Evolutionary conservation across 2,329 filamentous ascomycete species (phyloP).

Genomic region (Cladophialophora exuberans): DNA sequence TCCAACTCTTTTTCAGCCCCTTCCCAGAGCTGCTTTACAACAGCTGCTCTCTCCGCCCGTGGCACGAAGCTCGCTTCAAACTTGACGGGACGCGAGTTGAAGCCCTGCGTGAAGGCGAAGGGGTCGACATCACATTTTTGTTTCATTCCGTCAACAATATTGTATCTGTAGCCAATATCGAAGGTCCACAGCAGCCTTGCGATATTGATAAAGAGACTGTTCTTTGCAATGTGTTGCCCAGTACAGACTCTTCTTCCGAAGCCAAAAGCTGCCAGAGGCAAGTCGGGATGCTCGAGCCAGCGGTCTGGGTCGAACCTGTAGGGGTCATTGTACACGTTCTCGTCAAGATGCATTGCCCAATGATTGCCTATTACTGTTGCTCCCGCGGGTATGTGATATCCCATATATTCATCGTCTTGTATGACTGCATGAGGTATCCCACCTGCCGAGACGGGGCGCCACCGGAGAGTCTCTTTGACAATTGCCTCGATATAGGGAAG

Average conservation of each 20-base stretch:
- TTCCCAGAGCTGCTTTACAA: neutral
- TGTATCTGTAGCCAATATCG: slow-evolving; percentile 24
- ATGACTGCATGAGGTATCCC: slow-evolving; percentile 42
- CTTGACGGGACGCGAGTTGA: slow-evolving; percentile 25
- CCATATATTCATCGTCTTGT: slow-evolving; percentile 54
- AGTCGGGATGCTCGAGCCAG: slow-evolving; percentile 39
- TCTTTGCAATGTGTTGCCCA: slow-evolving; percentile 38
- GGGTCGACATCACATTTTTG: slow-evolving; percentile 47
- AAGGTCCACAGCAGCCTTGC: slow-evolving; percentile 48
- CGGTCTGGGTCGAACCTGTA: slow-evolving; percentile 44
- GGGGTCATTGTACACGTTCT: slow-evolving; percentile 44
- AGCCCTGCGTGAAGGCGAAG: slow-evolving; percentile 37
- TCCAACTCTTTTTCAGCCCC: slow-evolving; percentile 1
- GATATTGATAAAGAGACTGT: slow-evolving; percentile 56
- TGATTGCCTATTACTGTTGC: slow-evolving; percentile 51
- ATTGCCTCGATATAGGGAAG: slow-evolving; percentile 41
- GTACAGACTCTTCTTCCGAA: slow-evolving; percentile 57
- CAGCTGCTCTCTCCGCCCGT: neutral
- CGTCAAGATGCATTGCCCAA: slow-evolving; percentile 50
- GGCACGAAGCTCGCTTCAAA: slow-evolving; percentile 10
- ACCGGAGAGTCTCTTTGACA: slow-evolving; percentile 39
- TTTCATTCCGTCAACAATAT: neutral
- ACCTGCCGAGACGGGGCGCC: slow-evolving; percentile 46
- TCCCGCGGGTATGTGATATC: slow-evolving; percentile 53
- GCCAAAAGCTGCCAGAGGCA: slow-evolving; percentile 57